These are phyloP conservation scores for Trametes maxima DNA, from an alignment of 768 basidiomycete species.

Conservation along the genomic window DNA sequence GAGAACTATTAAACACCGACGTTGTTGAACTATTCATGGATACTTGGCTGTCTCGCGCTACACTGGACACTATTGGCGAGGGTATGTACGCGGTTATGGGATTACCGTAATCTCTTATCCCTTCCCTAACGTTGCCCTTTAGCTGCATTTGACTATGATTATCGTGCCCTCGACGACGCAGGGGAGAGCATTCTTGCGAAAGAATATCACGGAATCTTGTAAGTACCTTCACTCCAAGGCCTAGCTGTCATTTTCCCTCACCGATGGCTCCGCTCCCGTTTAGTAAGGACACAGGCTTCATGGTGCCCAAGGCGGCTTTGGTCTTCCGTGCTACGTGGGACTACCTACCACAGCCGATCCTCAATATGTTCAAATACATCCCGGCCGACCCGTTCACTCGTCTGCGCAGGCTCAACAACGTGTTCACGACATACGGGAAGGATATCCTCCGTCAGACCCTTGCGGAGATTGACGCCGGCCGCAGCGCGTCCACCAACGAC, in stretches of 20 bases:
- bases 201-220: slow-evolving; percentile 26
- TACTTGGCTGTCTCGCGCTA: slow-evolving; percentile 24
- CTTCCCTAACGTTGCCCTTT: neutral
- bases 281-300: slow-evolving; percentile 13
- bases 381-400: slow-evolving; percentile 12
- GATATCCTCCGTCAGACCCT: slow-evolving; percentile 12
- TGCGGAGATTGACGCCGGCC: neutral
- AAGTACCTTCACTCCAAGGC: neutral
- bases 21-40: slow-evolving; percentile 1
- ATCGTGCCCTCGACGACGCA: slow-evolving; percentile 18
- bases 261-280: too few species aligned
- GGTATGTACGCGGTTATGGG: slow-evolving; percentile 1
- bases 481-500: slow-evolving; percentile 20
- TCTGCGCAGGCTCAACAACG: slow-evolving; percentile 5
- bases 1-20: slow-evolving; percentile 1
- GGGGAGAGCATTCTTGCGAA: slow-evolving; percentile 11
- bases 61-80: slow-evolving; percentile 29
- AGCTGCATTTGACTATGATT: slow-evolving; percentile 29
- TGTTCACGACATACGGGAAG: slow-evolving; percentile 15
- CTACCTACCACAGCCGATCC: slow-evolving; percentile 21
- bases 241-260: neutral
- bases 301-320: slow-evolving; percentile 5
- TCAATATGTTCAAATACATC: slow-evolving; percentile 18
- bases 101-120: too few species aligned
- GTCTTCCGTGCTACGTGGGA: slow-evolving; percentile 25